phyloP scores from a whole-genome alignment of 305 asterid species.

The Fraxinus sp. region DNA sequence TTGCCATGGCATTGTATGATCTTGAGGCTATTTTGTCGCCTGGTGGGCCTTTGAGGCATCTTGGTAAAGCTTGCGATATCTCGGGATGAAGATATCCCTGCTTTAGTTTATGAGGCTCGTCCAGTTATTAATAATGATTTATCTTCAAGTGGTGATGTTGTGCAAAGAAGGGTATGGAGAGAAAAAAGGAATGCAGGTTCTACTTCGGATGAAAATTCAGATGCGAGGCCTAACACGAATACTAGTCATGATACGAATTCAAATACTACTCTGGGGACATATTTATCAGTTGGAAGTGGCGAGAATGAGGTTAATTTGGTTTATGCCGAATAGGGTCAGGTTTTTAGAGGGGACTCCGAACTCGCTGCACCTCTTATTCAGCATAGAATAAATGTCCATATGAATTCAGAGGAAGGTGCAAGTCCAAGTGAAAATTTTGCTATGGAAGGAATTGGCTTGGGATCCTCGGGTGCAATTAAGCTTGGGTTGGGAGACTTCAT shows the following conservation, averaged over 20 bases:
- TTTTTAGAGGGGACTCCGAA: constrained; percentile 44
- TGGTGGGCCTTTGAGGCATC: not conserved
- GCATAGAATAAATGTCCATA: constrained; percentile 45
- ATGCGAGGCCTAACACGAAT: not conserved
- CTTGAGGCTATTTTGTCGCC: constrained; percentile 25
- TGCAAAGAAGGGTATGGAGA: constrained; percentile 80
- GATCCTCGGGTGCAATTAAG: constrained; percentile 91
- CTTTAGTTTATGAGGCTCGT: constrained; percentile 91
- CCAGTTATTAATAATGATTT: constrained; percentile 47
- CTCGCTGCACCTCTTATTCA: constrained; percentile 76
- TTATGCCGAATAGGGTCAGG: constrained; percentile 42
- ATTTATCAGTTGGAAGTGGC: constrained; percentile 15
- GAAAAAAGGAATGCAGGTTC: constrained; percentile 36
- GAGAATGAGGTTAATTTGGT: constrained; percentile 36
- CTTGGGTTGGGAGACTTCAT: constrained; percentile 94
- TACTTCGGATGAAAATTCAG: not conserved
- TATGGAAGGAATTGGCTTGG: constrained; percentile 81
- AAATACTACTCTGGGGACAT: not conserved
- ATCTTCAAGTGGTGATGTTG: constrained; percentile 28
- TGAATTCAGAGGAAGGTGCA: constrained; percentile 42
- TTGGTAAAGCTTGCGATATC: constrained; percentile 48
- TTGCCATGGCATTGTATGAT: constrained; percentile 95
- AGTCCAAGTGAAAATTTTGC: constrained; percentile 44
- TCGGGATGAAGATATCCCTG: constrained; percentile 95
- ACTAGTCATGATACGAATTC: not conserved